These are phyloP conservation scores for Ceratocystis ficicola DNA, from an alignment of 2,329 filamentous ascomycete genomes.

Conservation along the genomic window DNA sequence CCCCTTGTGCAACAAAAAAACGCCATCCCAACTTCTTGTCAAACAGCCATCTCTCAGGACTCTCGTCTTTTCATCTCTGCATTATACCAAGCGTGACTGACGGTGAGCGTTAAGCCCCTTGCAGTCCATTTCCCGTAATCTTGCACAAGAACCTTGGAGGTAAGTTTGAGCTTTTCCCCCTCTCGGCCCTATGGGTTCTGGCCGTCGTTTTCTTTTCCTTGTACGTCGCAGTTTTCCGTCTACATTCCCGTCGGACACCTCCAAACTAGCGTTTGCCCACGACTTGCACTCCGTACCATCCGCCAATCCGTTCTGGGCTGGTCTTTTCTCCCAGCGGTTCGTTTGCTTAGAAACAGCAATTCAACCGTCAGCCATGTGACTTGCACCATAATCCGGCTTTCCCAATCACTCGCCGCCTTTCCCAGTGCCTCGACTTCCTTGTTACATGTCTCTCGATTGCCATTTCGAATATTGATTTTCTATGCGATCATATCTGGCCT, in stretches of 20 bases:
- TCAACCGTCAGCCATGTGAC: not conserved
- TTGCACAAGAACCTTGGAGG: conserved; percentile 16
- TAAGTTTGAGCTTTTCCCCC: conserved; percentile 10
- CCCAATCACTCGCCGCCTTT: not conserved
- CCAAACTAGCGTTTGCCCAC: conserved; percentile 1
- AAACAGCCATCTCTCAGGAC: not conserved
- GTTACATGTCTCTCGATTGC: not conserved
- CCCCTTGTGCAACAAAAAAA: not conserved
- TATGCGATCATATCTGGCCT: not conserved
- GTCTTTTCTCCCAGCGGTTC: not conserved
- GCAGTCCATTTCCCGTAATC: not conserved
- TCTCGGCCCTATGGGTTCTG: not conserved
- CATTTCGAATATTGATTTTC: not conserved
- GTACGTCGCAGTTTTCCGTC: not conserved
- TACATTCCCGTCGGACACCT: not conserved
- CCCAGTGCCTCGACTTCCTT: not conserved
- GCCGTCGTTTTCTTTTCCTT: not conserved
- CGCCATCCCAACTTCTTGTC: not conserved
- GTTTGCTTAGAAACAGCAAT: not conserved
- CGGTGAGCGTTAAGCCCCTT: not conserved
- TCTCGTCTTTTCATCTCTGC: not conserved
- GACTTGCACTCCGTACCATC: not conserved
- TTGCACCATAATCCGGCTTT: not conserved
- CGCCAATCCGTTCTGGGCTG: not conserved
- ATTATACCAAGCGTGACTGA: conserved; percentile 5